Evolutionary conservation across 805 yeast species (phyloP), one percentile per base, ranked within the genome.

Genomic region (Saccharomycopsis sp.): DNA sequence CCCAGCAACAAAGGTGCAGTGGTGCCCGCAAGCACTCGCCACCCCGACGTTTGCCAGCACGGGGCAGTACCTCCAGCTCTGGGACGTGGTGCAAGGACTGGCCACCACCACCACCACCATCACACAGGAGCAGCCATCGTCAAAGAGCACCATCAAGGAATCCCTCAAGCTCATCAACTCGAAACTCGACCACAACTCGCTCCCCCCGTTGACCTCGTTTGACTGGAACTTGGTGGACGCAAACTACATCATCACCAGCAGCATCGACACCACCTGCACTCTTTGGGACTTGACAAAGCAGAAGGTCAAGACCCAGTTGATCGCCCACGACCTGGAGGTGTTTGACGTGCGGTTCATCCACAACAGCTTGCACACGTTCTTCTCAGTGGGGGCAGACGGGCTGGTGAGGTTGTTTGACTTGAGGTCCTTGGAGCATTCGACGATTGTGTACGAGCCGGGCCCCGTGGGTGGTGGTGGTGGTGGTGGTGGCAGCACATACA

Each of bases 211-310:
- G 39, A 88, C 97, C 0, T 78, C 94, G 2, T 85, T 92, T 52
- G 96, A 92, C 61, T 92, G 98, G 96, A 86, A 83, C 62, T 62
- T 68, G 27, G 65, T 68, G 1, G 88, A 84, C 52, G 73, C 84
- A 2, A 73, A 74, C 36, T 59, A 77, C 30, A 71, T 87, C 16
- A 80, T 92, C 27, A 85, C 96, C 1, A 75, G 89, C 48, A 79
- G 92, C 16, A 84, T 89, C 8, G 98, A 92, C 61, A 92, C 98
- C 1, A 92, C 98, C 0, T 92, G 98, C 61, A 88, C 97, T 0
- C 77, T 87, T 3, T 92, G 98, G 97, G 97, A 92, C 60, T 59
- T 87, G 23, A 60, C 78, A 17, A 61, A 66, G 34, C 77, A 73
- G 2, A 64, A 68, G 3, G 95, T 94, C 12, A 83, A 81, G 55